phyloP scores from a whole-genome alignment of 805 yeast species.

The Metahyphopichia silvanorum region DNA sequence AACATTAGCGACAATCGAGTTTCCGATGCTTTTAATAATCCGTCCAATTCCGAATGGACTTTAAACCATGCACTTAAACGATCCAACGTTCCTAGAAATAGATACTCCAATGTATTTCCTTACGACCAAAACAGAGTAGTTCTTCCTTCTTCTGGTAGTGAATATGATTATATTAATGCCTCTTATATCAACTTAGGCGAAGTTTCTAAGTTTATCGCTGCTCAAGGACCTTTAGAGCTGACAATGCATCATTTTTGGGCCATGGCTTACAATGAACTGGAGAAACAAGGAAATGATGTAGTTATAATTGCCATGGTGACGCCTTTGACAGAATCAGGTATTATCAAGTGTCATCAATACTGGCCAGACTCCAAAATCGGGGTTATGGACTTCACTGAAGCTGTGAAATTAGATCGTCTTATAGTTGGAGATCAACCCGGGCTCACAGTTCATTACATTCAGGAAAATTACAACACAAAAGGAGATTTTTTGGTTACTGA shows the following conservation, averaged over 20 bases:
- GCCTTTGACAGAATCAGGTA: slow-evolving; percentile 47
- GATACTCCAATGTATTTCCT: slow-evolving; percentile 40
- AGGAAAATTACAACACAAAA: slow-evolving; percentile 10
- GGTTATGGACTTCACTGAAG: slow-evolving; percentile 15
- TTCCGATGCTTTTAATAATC: slow-evolving; percentile 6
- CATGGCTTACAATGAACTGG: slow-evolving; percentile 37
- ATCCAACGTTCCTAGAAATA: slow-evolving; percentile 16
- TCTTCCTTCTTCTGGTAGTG: slow-evolving; percentile 14
- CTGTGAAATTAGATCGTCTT: slow-evolving; percentile 13
- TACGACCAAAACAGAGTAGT: slow-evolving; percentile 35
- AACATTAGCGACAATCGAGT: slow-evolving; percentile 7
- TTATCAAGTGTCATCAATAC: slow-evolving; percentile 39
- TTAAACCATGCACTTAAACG: slow-evolving; percentile 2
- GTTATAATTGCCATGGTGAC: slow-evolving; percentile 40
- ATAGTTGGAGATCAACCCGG: slow-evolving; percentile 13
- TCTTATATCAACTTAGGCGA: slow-evolving; percentile 22
- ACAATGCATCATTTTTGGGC: slow-evolving; percentile 49
- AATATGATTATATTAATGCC: slow-evolving; percentile 43
- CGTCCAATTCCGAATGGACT: slow-evolving; percentile 6
- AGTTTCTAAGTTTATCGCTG: slow-evolving; percentile 50
- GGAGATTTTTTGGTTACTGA: slow-evolving; percentile 25
- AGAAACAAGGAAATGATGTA: slow-evolving; percentile 17
- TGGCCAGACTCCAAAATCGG: slow-evolving; percentile 31
- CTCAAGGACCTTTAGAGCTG: slow-evolving; percentile 58
- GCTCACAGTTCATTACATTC: slow-evolving; percentile 13